These are phyloP conservation scores for Gossypium laxum DNA, from an alignment of 441 rosid genomes.

Conservation along the genomic window DNA sequence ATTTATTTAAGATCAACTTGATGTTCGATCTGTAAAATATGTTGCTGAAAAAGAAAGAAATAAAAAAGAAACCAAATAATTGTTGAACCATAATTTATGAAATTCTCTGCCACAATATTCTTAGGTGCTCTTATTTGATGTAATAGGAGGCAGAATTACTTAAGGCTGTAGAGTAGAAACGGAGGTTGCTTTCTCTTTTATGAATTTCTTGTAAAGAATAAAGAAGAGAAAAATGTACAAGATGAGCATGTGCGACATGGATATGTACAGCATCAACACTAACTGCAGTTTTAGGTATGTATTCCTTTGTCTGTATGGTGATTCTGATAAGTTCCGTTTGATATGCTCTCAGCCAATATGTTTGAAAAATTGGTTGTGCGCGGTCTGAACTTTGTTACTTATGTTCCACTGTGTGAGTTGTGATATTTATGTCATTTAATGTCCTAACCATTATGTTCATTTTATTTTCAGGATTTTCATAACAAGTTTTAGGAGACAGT, in stretches of 20 bases:
- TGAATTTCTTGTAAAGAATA: conserved; percentile 27
- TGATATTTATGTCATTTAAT: background rate
- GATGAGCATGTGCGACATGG: conserved; percentile 24
- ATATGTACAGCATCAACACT: conserved; percentile 32
- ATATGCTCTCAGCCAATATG: background rate
- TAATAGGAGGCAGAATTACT: conserved; percentile 37
- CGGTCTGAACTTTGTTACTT: background rate
- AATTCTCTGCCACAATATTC: background rate
- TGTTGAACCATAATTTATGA: background rate
- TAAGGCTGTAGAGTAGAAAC: conserved; percentile 33
- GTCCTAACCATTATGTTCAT: background rate
- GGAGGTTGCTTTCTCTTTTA: conserved; percentile 29
- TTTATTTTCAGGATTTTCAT: conserved; percentile 6
- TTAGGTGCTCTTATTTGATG: conserved; percentile 19
- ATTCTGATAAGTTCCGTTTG: background rate
- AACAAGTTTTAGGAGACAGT: background rate
- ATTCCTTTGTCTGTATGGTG: background rate
- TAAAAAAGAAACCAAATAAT: background rate
- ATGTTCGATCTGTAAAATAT: background rate
- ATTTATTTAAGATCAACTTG: background rate
- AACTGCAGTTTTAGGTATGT: conserved; percentile 45
- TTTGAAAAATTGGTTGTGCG: background rate
- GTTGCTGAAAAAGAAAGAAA: background rate
- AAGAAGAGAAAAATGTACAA: conserved; percentile 24
- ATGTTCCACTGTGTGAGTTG: background rate